Conservation (phyloP, 176 grass and related monocot genomes). For the Ensete glaucum region DNA sequence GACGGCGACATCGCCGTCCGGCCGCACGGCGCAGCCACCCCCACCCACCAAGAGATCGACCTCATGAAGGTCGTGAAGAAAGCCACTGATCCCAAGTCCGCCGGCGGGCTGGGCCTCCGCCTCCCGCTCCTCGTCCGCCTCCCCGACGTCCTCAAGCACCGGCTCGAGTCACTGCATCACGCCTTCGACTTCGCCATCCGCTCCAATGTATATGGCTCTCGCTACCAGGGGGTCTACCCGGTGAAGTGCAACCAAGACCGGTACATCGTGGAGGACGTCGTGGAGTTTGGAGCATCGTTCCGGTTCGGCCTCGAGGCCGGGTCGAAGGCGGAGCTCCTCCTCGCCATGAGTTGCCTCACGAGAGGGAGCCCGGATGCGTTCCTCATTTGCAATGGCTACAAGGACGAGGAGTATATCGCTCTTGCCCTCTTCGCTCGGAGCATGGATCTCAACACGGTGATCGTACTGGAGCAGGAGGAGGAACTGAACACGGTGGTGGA, state of each 20-base stretch:
- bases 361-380: constrained; percentile 61
- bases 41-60: constrained; percentile 68
- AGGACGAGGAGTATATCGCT: constrained; percentile 73
- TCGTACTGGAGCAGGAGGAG: constrained; percentile 96
- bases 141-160: constrained; percentile 81
- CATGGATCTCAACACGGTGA: constrained; percentile 67
- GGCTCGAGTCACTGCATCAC: constrained; percentile 59
- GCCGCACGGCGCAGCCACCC: constrained; percentile 57
- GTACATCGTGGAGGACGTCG: constrained; percentile 87
- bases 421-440: constrained; percentile 63
- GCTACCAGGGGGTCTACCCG: constrained; percentile 91
- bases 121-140: constrained; percentile 65
- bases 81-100: constrained; percentile 22
- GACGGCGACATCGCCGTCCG: constrained; percentile 64
- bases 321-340: constrained; percentile 84
- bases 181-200: constrained; percentile 69
- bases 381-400: constrained; percentile 91
- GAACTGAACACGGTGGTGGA: constrained; percentile 88
- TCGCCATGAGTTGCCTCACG: constrained; percentile 67
- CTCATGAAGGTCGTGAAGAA: constrained; percentile 79
- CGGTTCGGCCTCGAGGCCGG: constrained; percentile 83
- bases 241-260: constrained; percentile 97
- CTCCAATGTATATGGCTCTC: constrained; percentile 41
- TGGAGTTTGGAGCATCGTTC: constrained; percentile 68
- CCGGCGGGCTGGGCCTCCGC: constrained; percentile 58